Base-by-base conservation (phyloP, 208 protist genomes). In the Borovskyia barvae region DNA sequence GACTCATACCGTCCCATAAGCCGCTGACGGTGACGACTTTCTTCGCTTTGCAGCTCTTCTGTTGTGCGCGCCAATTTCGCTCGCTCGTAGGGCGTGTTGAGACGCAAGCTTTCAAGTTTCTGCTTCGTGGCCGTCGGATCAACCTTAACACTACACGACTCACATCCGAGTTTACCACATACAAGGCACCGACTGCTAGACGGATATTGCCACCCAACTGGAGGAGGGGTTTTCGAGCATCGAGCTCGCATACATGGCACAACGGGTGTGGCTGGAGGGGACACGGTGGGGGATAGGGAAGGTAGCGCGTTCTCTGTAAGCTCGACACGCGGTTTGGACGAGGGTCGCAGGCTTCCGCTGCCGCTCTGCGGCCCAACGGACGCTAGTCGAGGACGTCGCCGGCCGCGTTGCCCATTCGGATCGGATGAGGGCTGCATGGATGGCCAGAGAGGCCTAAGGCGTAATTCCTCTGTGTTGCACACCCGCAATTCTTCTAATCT, bases 21-120 rank as follows among this genome's bases (percentile, higher is more conserved):
- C 30, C 65, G 69, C 37, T 43, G 54, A n/a, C 85, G 81, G 17
- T 75, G 76, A 22, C 69, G 77, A 4, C 17, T 35, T 64, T 93
- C 86, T 20, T 88, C 80, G 25, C 56, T 48, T 28, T 61, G 62
- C 14, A 76, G 45, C 7, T 90, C 79, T 17, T 80, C 82, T 6
- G 75, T 62, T 32, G 59, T 51, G 36, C 77, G 84, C 15, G 75
- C 36, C 6, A 84, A 52, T 67, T 94, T 92, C 20, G 69, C 72
- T 9, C 82, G 78, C 57, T 79, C 88, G 63, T 88, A 89, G 14
- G 82, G 88, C 5, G 88, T 94, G 58, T 77, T 87, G 24, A 83
- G 69, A 5, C 73, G 73, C 7, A 90, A 65, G 26, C 24, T 73
- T n/a, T 90, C 82, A 35, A 92, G 61, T 29, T 77, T 75, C 49